Base-by-base conservation (phyloP, 1,284 basidiomycete species). In the Cutaneotrichosporon cutaneum region DNA sequence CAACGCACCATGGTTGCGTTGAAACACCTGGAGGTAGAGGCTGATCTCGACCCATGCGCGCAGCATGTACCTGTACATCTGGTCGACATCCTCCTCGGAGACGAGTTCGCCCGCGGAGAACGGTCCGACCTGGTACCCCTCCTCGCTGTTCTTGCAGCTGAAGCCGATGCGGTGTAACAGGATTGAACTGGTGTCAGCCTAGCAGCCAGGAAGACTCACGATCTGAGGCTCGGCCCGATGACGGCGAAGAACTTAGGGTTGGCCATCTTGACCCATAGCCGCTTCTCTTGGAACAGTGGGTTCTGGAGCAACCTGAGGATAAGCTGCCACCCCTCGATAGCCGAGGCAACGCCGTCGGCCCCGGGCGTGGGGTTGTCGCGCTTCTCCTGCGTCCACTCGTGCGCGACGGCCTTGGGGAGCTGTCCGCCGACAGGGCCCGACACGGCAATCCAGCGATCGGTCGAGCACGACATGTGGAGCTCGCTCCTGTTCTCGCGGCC, bases 41-140 rank as follows among this genome's bases (percentile, higher is more conserved):
- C 58, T 60, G 10, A 75, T 64, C 64, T 78, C 76, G 7, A 78
- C 68, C 76, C 76, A 78, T 1, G 68, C 58, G 32, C 76, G 60
- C 18, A 73, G 51, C 72, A 78, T 74, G 59, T 78, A 78, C 47
- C 53, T 60, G 56, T 74, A 70, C 72, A 76, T 74, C 60, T 71
- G 69, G 21, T 51, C 53, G 7, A 70, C 64, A 47, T 70, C 65
- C 14, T 64, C 68, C 6, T 67, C 62, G 1, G 58, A 55, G 39
- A 69, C 60, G 22, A 64, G 51, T 3, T 70, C 72, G 33, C 58
- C 60, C 10, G 57, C 47, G 7, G 58, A 62, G 32, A 73, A 68
- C 3, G 76, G 76, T 6, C 76, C 76, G 8, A 78, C 70, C 8
- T 71, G 68, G 9, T 72, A 66, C 0, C 62, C 68, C 18, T 74